These are phyloP conservation scores for Corniculantispora saksenae DNA, from an alignment of 2,329 filamentous ascomycete species.

Conservation along the genomic window DNA sequence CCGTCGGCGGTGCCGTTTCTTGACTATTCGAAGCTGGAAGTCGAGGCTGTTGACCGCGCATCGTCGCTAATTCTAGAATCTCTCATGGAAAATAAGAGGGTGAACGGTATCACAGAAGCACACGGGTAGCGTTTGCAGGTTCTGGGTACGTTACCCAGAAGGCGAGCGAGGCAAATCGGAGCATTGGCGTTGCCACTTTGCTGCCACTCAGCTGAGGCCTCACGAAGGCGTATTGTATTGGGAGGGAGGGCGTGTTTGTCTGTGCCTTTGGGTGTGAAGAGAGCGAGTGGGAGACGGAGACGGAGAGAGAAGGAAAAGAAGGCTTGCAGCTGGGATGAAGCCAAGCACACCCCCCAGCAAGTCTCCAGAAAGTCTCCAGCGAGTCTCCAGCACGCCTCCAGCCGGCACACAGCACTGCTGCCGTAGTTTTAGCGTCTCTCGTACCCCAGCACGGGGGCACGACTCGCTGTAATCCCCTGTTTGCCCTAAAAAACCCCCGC, in stretches of 20 bases:
- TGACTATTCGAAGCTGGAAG: not conserved
- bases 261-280: too few relatives aligned
- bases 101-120: slow-evolving; percentile 3
- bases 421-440: not conserved
- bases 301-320: too few relatives aligned
- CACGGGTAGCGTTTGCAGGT: not conserved
- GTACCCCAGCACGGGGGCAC: not conserved
- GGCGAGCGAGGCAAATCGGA: slow-evolving; percentile 5
- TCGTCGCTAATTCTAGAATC: slow-evolving; percentile 10
- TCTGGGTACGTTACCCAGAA: slow-evolving; percentile 15
- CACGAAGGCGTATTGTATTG: not conserved
- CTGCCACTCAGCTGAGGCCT: slow-evolving; percentile 16
- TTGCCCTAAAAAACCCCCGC: too few relatives aligned
- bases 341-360: too few relatives aligned
- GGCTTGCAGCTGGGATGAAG: too few relatives aligned
- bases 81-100: not conserved
- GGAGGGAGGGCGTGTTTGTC: too few relatives aligned
- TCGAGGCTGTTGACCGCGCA: slow-evolving; percentile 5
- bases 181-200: not conserved
- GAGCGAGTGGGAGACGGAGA: too few relatives aligned
- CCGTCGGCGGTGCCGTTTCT: slow-evolving; percentile 5
- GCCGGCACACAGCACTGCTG: too few relatives aligned
- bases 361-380: too few relatives aligned
- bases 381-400: too few relatives aligned
- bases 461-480: not conserved